A percentile compares a stretch with the other conserved stretches of the same genome.
Conservation (phyloP, 495 filamentous ascomycete genomes). For the Neurospora sp. region DNA sequence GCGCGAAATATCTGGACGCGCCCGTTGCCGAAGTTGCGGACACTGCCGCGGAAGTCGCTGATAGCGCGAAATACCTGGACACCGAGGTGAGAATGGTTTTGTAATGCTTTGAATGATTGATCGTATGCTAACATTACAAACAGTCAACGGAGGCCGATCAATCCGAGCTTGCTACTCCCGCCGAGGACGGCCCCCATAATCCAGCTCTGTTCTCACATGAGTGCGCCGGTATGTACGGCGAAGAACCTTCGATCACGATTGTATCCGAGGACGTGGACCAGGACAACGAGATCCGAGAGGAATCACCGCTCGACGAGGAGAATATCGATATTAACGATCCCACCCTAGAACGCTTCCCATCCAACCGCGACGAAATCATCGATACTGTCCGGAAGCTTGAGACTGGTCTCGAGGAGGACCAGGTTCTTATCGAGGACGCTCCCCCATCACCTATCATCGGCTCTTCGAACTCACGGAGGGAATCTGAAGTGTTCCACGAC, state of each 20-base stretch:
- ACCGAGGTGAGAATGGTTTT: background rate
- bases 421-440: slow-evolving; percentile 25
- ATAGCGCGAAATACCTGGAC: slow-evolving; percentile 29
- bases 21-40: slow-evolving; percentile 29
- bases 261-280: slow-evolving; percentile 7
- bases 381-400: slow-evolving; percentile 35
- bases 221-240: slow-evolving; percentile 23
- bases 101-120: background rate
- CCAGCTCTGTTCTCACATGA: slow-evolving; percentile 40
- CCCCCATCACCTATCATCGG: slow-evolving; percentile 26
- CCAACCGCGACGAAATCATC: slow-evolving; percentile 35
- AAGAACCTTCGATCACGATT: slow-evolving; percentile 3
- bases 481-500: slow-evolving; percentile 11
- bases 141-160: background rate
- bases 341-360: slow-evolving; percentile 41
- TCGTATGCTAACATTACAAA: background rate
- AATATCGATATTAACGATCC: slow-evolving; percentile 38
- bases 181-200: slow-evolving; percentile 10
- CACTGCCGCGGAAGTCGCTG: slow-evolving; percentile 39
- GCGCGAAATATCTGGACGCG: background rate
- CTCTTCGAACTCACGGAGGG: slow-evolving; percentile 6
- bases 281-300: background rate
- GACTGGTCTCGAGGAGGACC: slow-evolving; percentile 35
- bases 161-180: slow-evolving; percentile 1
- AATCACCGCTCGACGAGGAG: slow-evolving; percentile 8